These are phyloP conservation scores for Yamadazyma takamatsuzukensis DNA, from an alignment of 805 yeast species.

Conservation along the genomic window DNA sequence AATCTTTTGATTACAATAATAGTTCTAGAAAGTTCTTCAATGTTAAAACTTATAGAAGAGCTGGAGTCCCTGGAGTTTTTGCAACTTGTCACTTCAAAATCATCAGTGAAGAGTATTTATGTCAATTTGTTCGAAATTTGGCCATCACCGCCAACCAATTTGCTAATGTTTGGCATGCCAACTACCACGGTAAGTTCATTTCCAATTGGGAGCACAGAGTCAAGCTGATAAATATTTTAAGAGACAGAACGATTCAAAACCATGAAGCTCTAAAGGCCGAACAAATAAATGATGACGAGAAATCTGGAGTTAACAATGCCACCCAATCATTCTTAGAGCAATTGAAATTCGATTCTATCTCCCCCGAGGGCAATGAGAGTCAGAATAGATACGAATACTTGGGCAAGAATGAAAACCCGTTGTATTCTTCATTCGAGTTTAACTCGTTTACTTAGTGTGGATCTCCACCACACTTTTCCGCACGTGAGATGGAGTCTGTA, in stretches of 20 bases:
- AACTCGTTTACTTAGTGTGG: conserved; percentile 25
- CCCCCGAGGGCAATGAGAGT: conserved; percentile 4
- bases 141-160: conserved; percentile 65
- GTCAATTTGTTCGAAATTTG: conserved; percentile 63
- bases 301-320: conserved; percentile 15
- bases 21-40: conserved; percentile 39
- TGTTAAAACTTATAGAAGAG: conserved; percentile 60
- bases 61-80: conserved; percentile 73
- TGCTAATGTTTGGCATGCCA: conserved; percentile 71
- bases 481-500: too few species aligned
- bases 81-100: conserved; percentile 76
- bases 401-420: conserved; percentile 13
- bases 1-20: conserved; percentile 4
- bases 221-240: conserved; percentile 44
- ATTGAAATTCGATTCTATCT: conserved; percentile 14
- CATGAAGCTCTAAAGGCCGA: conserved; percentile 25
- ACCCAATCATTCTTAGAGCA: conserved; percentile 33
- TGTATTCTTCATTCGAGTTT: conserved; percentile 27
- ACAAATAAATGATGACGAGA: conserved; percentile 12
- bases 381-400: conserved; percentile 19
- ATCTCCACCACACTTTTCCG: too few species aligned
- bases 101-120: conserved; percentile 54
- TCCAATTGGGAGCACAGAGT: conserved; percentile 69
- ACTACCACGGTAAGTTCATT: conserved; percentile 42
- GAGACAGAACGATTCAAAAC: conserved; percentile 22